Conservation (phyloP, 2,329 filamentous ascomycete genomes). For the Xylariaceae sp. region DNA sequence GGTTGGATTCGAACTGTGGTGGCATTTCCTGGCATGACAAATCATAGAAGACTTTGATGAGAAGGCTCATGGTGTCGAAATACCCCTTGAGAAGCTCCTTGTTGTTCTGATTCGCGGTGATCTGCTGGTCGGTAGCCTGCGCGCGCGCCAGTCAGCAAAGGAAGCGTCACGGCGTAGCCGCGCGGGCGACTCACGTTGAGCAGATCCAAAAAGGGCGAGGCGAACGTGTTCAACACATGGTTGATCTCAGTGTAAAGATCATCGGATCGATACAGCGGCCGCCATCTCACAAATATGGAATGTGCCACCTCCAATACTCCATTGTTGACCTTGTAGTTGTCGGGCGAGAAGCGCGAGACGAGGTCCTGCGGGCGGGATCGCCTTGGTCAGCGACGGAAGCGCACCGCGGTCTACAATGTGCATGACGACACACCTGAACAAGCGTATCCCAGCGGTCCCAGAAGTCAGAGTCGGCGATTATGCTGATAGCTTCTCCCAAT, state of each 20-base stretch:
- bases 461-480: slow-evolving; percentile 97
- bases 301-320: slow-evolving; percentile 96
- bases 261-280: slow-evolving; percentile 87
- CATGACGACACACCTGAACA: slow-evolving; percentile 60
- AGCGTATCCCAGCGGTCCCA: slow-evolving; percentile 95
- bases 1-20: slow-evolving; percentile 86
- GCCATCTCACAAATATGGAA: slow-evolving; percentile 95
- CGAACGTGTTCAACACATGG: slow-evolving; percentile 84
- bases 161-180: not conserved
- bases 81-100: slow-evolving; percentile 66
- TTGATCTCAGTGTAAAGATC: slow-evolving; percentile 93
- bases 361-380: slow-evolving; percentile 59
- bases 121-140: slow-evolving; percentile 59
- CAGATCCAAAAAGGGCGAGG: slow-evolving; percentile 71
- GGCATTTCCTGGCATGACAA: slow-evolving; percentile 96
- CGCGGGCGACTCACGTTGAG: slow-evolving; percentile 51
- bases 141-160: slow-evolving; percentile 10
- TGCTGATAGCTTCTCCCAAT: slow-evolving; percentile 90
- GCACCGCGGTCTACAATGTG: too few species aligned
- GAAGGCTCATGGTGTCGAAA: slow-evolving; percentile 78
- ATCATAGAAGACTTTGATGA: slow-evolving; percentile 90
- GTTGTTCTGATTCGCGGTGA: slow-evolving; percentile 69
- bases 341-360: slow-evolving; percentile 74
- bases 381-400: slow-evolving; percentile 3
- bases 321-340: slow-evolving; percentile 78